Conservation (phyloP, 1,284 basidiomycete species). For the Ceratobasidium sp. region DNA sequence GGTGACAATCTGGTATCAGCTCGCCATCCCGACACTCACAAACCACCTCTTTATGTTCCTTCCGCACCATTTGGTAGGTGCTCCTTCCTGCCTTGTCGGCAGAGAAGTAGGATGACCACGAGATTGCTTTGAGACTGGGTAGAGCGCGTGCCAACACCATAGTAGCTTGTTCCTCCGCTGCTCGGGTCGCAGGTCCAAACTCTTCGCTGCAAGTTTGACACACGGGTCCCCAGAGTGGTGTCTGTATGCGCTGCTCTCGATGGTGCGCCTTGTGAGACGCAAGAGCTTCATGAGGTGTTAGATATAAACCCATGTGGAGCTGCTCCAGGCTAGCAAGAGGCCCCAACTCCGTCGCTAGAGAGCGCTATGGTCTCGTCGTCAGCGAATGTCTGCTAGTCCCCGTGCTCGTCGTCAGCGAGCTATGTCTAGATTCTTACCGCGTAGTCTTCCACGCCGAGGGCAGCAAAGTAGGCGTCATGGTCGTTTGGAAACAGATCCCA, state of each 20-base stretch:
- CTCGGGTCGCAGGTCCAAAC: slow-evolving; percentile 1
- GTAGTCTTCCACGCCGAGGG: slow-evolving; percentile 22
- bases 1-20: no score
- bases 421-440: slow-evolving; percentile 22
- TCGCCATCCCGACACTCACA: not conserved
- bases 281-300: slow-evolving; percentile 14
- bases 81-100: slow-evolving; percentile 28
- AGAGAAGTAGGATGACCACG: slow-evolving; percentile 28
- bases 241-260: slow-evolving; percentile 18
- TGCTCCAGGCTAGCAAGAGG: not conserved
- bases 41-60: not conserved
- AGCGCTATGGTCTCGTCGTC: slow-evolving; percentile 6
- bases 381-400: not conserved
- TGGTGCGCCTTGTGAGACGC: slow-evolving; percentile 7
- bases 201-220: slow-evolving; percentile 7
- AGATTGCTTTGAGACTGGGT: not conserved
- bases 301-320: slow-evolving; percentile 30
- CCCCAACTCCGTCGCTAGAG: slow-evolving; percentile 12
- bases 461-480: slow-evolving; percentile 34
- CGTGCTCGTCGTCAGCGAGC: not conserved
- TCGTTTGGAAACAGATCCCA: slow-evolving; percentile 33
- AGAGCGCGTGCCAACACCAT: not conserved
- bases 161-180: slow-evolving; percentile 15
- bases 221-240: slow-evolving; percentile 1
- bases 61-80: not conserved